phyloP scores from a whole-genome alignment of 1,139 yeast genomes.

The Yamadazyma diospyri region DNA sequence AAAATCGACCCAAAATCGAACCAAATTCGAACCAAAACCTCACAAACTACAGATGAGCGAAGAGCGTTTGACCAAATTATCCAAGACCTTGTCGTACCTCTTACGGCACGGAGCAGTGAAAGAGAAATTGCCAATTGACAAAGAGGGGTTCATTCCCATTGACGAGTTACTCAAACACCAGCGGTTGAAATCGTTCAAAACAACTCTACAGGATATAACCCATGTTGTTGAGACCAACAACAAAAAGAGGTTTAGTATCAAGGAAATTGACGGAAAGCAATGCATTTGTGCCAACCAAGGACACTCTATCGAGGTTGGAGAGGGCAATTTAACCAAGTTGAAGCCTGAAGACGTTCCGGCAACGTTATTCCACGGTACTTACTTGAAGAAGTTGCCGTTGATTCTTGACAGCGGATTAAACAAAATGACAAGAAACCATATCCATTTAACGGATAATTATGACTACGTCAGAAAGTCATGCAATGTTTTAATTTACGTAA shows the following conservation, averaged over 20 bases:
- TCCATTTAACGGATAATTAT: conserved; percentile 59
- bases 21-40: too few relatives aligned
- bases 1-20: too few relatives aligned
- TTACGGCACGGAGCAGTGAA: conserved; percentile 82
- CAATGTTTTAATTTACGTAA: conserved; percentile 60
- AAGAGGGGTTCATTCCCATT: conserved; percentile 62
- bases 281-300: conserved; percentile 89
- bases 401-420: conserved; percentile 53
- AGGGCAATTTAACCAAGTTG: conserved; percentile 34
- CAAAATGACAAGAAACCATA: conserved; percentile 74
- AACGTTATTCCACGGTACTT: conserved; percentile 83
- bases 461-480: conserved; percentile 73
- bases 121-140: conserved; percentile 62
- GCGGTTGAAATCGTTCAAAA: conserved; percentile 52
- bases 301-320: conserved; percentile 60
- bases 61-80: conserved; percentile 50
- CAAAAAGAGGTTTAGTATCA: conserved; percentile 63
- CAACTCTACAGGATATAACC: conserved; percentile 55
- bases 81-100: conserved; percentile 71
- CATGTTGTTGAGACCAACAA: conserved; percentile 62
- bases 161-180: conserved; percentile 52
- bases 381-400: conserved; percentile 38
- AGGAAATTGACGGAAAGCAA: conserved; percentile 18
- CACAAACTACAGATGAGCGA: too few relatives aligned
- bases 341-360: conserved; percentile 18